Evolutionary conservation across 495 filamentous ascomycete species (phyloP).

Genomic region (Letharia lupina): DNA sequence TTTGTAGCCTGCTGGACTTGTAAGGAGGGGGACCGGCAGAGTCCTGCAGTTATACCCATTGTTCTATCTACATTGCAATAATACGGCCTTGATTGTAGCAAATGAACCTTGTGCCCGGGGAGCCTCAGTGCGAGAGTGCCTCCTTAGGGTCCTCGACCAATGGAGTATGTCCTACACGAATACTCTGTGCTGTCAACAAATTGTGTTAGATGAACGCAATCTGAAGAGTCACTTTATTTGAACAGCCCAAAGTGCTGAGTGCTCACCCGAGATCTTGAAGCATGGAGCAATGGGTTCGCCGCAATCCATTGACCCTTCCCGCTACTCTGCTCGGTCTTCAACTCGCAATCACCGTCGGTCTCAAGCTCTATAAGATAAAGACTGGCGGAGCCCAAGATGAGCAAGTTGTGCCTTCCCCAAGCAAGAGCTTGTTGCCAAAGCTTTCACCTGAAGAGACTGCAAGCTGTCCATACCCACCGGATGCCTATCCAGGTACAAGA

Average conservation of each 20-base stretch:
- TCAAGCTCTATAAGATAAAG: slow-evolving; percentile 12
- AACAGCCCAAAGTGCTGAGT: not conserved
- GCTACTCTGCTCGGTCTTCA: slow-evolving; percentile 5
- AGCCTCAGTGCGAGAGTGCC: too few species aligned
- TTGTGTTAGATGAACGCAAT: too few species aligned
- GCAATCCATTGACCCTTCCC: not conserved
- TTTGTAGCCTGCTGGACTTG: too few species aligned
- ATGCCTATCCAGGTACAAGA: slow-evolving; percentile 63
- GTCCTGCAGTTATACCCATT: too few species aligned
- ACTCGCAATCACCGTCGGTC: not conserved
- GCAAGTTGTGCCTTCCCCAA: slow-evolving; percentile 37
- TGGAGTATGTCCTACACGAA: not conserved
- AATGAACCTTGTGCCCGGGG: too few species aligned
- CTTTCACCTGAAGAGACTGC: slow-evolving; percentile 41
- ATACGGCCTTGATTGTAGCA: too few species aligned
- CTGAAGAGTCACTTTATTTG: not conserved
- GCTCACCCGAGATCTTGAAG: not conserved
- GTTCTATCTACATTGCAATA: too few species aligned
- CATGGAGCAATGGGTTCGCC: slow-evolving; percentile 16
- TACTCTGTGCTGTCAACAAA: too few species aligned
- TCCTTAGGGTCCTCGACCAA: not conserved
- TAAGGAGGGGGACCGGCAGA: too few species aligned
- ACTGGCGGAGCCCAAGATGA: slow-evolving; percentile 6
- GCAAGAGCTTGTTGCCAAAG: slow-evolving; percentile 36
- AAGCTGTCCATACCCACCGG: slow-evolving; percentile 60